Base-by-base conservation (phyloP, 176 grass and related monocot species). In the Chloris gayana region DNA sequence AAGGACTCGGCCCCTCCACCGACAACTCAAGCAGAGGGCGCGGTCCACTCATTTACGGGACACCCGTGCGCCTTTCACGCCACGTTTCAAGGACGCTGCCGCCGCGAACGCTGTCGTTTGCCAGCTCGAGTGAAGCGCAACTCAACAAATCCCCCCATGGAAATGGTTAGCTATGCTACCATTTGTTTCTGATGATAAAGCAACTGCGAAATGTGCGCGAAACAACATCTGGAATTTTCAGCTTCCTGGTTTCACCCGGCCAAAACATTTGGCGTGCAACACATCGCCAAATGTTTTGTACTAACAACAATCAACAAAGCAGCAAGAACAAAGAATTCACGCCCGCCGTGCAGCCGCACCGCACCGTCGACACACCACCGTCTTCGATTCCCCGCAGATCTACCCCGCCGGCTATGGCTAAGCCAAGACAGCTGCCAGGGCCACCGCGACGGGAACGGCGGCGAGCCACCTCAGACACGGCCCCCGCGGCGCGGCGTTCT, bases 381-480 rank as follows among this genome's bases (percentile, higher is more conserved):
- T 49, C 18, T 1, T 22, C 54, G 4, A 9, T n/a, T 8, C 32
- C 67, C 21, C 34, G 26, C 81, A 80, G 75, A 84, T 75, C 62
- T 54, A 69, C 63, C 75, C 69, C 61, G 38, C 7, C 8, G 22
- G n/a, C 46, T 35, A 35, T 35, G 34, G 45, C 75, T 90, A 91
- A 9, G 67, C 79, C 67, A 90, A 59, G 33, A 69, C 71, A 15
- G 38, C 50, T 42, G 69, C 29, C 9, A 50, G 41, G 51, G 83
- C 74, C 13, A 69, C 62, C 11, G 72, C 70, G 31, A 65, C 45
- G 1, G 44, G 73, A 2, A 74, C 15, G 32, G 53, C 65, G 14
- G 79, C 63, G 46, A 89, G 68, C 93, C 90, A 93, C 54, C 51
- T 9, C 0, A 58, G 46, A 2, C 61, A 35, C 1, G 27, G 27